Evolutionary conservation across 257 asterid species (phyloP).

Genomic region (Eustoma russellianum): DNA sequence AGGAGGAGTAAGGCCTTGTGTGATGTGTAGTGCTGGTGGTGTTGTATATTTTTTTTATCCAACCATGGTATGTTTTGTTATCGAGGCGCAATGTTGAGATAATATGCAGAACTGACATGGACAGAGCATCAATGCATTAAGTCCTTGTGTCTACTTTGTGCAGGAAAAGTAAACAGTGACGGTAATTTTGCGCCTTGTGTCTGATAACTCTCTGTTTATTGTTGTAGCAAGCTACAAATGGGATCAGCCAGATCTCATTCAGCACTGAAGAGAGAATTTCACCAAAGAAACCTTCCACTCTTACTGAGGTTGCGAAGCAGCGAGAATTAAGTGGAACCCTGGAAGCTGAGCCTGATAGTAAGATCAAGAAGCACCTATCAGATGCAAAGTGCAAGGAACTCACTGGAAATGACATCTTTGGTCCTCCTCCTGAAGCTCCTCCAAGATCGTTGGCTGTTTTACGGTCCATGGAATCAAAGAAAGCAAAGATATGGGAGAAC

Average conservation of each 20-base stretch:
- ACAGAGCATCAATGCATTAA: too few relatives aligned
- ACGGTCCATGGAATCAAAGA: conserved; percentile 44
- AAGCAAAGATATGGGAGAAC: conserved; percentile 59
- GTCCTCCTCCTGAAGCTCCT: conserved; percentile 69
- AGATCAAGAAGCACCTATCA: conserved; percentile 51
- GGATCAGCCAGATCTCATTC: conserved; percentile 92
- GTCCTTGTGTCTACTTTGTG: too few relatives aligned
- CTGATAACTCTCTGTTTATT: background rate
- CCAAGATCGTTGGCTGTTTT: conserved; percentile 50
- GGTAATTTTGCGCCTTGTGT: too few relatives aligned
- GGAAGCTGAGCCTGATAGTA: conserved; percentile 53
- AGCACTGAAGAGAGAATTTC: conserved; percentile 72
- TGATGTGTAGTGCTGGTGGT: too few relatives aligned
- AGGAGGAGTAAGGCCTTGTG: too few relatives aligned
- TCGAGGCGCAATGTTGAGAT: too few relatives aligned
- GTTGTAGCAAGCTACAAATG: conserved; percentile 75
- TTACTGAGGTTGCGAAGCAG: conserved; percentile 87
- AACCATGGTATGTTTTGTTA: too few relatives aligned
- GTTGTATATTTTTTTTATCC: too few relatives aligned
- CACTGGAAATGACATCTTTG: conserved; percentile 82
- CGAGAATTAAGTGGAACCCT: conserved; percentile 84
- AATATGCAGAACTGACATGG: too few relatives aligned
- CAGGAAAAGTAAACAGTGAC: conserved; percentile 1
- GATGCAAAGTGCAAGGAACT: conserved; percentile 82
- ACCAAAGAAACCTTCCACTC: conserved; percentile 69